phyloP scores from a whole-genome alignment of 2,329 filamentous ascomycete species.

The Aquanectria penicillioides region DNA sequence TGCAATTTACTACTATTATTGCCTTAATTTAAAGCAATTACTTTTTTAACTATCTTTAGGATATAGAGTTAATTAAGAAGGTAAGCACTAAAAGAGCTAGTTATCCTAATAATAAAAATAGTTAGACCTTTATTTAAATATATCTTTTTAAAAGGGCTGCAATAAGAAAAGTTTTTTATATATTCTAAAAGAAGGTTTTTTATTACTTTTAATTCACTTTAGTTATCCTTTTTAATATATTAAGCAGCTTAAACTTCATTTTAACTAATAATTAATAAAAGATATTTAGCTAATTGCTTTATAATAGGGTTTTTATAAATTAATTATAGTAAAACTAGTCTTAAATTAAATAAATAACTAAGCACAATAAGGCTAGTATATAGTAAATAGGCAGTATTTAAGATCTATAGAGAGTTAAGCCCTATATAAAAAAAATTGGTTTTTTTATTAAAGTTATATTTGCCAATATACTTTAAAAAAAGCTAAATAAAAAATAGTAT shows the following conservation, averaged over 20 bases:
- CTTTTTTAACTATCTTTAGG: background rate
- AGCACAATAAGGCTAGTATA: background rate
- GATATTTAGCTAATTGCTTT: background rate
- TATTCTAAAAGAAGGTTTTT: background rate
- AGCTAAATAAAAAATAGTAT: too few relatives aligned
- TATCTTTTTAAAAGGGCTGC: background rate
- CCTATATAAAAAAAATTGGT: too few relatives aligned
- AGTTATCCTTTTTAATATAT: background rate
- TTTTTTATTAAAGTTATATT: too few relatives aligned
- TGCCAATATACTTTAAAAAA: too few relatives aligned
- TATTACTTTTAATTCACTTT: background rate
- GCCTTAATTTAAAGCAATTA: background rate
- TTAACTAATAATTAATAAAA: background rate
- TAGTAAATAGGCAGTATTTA: background rate
- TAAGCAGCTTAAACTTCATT: background rate
- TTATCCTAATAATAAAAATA: background rate
- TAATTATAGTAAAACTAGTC: background rate
- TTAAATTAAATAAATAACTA: background rate
- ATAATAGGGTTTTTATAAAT: background rate
- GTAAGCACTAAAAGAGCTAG: background rate
- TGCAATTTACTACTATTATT: background rate
- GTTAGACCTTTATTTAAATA: background rate
- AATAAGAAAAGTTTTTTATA: background rate
- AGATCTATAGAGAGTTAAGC: too few relatives aligned
- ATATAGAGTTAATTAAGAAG: background rate